Percentiles rank a stretch among this genome's conserved stretches.
Conservation (phyloP, 768 basidiomycete genomes). For the Naematelia aurantialba region DNA sequence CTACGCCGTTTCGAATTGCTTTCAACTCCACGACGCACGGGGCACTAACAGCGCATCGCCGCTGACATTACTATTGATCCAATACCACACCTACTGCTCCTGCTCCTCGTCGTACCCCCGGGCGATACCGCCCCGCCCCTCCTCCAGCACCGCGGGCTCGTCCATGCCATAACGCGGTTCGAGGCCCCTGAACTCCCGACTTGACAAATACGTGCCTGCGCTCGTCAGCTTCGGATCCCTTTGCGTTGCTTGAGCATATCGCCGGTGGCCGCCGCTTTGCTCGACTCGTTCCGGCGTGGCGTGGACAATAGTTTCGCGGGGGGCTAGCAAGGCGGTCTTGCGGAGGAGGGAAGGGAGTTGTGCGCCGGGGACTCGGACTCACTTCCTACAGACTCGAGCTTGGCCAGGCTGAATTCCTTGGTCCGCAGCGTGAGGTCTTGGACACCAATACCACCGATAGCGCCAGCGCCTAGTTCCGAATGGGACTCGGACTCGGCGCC, state of each 20-base stretch:
- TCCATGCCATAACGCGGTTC: slow-evolving; percentile 75
- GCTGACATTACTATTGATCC: no score
- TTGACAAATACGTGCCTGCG: slow-evolving; percentile 67
- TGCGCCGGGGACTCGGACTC: slow-evolving; percentile 40
- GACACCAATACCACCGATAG: slow-evolving; percentile 35
- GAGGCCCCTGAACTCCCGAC: slow-evolving; percentile 73
- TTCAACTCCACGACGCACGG: no score
- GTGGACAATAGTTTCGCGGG: no score
- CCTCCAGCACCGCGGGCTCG: slow-evolving; percentile 73
- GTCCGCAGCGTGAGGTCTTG: slow-evolving; percentile 62
- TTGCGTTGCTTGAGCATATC: no score
- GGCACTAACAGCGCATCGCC: no score
- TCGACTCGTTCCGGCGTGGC: no score
- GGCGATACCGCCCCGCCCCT: slow-evolving; percentile 85
- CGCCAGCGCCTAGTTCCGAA: neutral
- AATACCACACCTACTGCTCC: neutral
- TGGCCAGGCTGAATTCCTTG: slow-evolving; percentile 61
- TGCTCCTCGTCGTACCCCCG: slow-evolving; percentile 68
- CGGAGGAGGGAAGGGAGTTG: no score
- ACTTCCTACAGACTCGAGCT: slow-evolving; percentile 71
- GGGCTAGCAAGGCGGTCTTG: no score
- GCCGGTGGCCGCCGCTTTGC: no score
- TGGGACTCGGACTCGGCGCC: neutral
- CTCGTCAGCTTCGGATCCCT: slow-evolving; percentile 7
- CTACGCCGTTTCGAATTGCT: no score